Evolutionary conservation across 768 basidiomycete species (phyloP).

Genomic region (Strobilomyces echinocephalus): DNA sequence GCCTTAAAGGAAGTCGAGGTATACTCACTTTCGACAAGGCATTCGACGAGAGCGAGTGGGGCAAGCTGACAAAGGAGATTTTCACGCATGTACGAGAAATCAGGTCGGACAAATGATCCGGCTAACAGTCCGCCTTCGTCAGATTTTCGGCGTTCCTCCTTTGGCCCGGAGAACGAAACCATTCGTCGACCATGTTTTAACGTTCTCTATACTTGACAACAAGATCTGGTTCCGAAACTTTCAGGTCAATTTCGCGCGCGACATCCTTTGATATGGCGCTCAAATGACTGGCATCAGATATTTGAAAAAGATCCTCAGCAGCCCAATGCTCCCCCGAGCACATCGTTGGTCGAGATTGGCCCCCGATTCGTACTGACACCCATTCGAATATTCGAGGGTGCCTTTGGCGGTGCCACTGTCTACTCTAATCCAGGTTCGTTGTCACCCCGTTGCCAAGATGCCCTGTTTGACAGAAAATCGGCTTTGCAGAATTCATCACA

Average conservation of each 20-base stretch:
- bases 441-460: neutral
- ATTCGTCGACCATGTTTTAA: conserved; percentile 96
- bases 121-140: conserved; percentile 3
- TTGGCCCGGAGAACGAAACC: conserved; percentile 90
- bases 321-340: conserved; percentile 80
- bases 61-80: conserved; percentile 82
- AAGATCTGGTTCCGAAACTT: conserved; percentile 99
- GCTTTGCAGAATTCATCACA: conserved; percentile 76
- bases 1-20: conserved; percentile 91
- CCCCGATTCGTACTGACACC: conserved; percentile 96
- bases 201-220: conserved; percentile 90
- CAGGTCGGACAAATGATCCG: neutral
- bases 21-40: conserved; percentile 86
- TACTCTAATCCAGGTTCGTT: conserved; percentile 88
- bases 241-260: conserved; percentile 55
- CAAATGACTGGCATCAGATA: conserved; percentile 50
- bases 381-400: conserved; percentile 97
- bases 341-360: conserved; percentile 92
- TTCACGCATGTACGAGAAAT: conserved; percentile 74
- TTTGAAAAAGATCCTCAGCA: conserved; percentile 90
- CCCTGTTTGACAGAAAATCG: neutral
- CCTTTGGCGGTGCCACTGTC: conserved; percentile 91
- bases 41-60: conserved; percentile 89
- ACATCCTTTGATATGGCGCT: neutral
- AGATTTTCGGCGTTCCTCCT: conserved; percentile 96